A percentile compares a stretch with the other conserved stretches of the same genome.
Conservation (phyloP, 352 stramenopile genomes). For the Globisporangium alternatum region DNA sequence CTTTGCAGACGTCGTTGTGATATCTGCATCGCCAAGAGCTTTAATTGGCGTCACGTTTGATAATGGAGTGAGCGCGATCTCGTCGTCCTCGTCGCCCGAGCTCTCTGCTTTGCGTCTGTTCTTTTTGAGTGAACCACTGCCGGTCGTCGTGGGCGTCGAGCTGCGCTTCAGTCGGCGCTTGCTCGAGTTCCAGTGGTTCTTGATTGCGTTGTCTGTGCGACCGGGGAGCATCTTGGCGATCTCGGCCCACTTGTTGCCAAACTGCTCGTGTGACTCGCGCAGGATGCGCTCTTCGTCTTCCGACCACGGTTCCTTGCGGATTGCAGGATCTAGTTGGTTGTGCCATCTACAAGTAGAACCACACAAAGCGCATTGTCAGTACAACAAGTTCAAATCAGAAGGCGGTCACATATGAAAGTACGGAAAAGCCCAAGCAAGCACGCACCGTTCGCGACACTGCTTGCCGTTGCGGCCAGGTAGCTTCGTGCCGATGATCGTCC, state of each 20-base stretch:
- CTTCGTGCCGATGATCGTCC: constrained; percentile 97
- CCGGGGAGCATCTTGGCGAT: constrained; percentile 88
- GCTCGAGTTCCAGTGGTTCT: constrained; percentile 92
- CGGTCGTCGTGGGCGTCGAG: constrained; percentile 15
- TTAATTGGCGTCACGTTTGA: background rate
- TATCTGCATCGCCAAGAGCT: constrained; percentile 1
- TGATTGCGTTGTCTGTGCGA: constrained; percentile 90
- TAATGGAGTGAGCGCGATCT: background rate
- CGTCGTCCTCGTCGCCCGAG: constrained; percentile 10
- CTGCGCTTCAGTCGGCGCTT: constrained; percentile 72
- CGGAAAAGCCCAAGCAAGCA: background rate
- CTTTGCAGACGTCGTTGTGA: background rate
- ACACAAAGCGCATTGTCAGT: background rate
- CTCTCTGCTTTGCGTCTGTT: constrained; percentile 13
- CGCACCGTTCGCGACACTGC: constrained; percentile 92
- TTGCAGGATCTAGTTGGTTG: constrained; percentile 93
- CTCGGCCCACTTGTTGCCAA: constrained; percentile 90
- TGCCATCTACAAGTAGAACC: constrained; percentile 72
- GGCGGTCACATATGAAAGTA: background rate
- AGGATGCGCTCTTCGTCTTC: constrained; percentile 83
- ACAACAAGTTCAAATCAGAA: background rate
- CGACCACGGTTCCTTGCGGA: constrained; percentile 93
- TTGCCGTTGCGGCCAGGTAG: constrained; percentile 93
- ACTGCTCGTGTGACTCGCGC: constrained; percentile 70
- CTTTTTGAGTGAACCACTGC: constrained; percentile 11